Percentiles rank a stretch among this genome's conserved stretches.
Conservation (phyloP, 192 early-diverging fungal genomes). For the Rhizoclosmatium sp. region DNA sequence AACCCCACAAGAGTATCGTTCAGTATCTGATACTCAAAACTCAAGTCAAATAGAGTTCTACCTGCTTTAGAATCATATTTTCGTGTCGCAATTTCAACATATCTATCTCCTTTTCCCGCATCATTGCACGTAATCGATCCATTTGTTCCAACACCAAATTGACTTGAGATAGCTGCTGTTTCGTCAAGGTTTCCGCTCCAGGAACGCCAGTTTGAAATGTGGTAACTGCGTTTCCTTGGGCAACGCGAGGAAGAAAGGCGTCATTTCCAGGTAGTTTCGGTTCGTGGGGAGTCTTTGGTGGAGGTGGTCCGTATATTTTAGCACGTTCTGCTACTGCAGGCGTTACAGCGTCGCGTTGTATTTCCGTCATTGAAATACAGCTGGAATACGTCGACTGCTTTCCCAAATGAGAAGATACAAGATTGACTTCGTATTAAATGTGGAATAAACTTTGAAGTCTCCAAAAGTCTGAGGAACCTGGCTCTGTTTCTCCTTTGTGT, state of each 20-base stretch:
- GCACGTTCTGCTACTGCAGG: slow-evolving; percentile 10
- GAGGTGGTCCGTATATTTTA: slow-evolving; percentile 18
- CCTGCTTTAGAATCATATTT: slow-evolving; percentile 61
- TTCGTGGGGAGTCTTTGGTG: not conserved
- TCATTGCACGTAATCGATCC: slow-evolving; percentile 47
- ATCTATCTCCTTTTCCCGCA: slow-evolving; percentile 59
- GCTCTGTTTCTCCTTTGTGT: not conserved
- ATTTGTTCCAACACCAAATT: slow-evolving; percentile 41
- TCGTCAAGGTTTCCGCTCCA: not conserved
- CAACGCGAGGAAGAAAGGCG: slow-evolving; percentile 14
- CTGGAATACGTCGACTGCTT: too few relatives aligned
- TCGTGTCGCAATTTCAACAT: slow-evolving; percentile 54
- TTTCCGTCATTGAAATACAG: slow-evolving; percentile 4
- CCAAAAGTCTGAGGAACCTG: too few relatives aligned
- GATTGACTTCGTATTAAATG: too few relatives aligned
- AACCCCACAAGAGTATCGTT: too few relatives aligned
- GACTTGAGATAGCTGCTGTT: slow-evolving; percentile 27
- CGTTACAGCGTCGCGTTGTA: not conserved
- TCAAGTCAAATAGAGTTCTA: slow-evolving; percentile 20
- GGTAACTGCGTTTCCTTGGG: not conserved
- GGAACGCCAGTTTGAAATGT: not conserved
- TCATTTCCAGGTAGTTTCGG: not conserved
- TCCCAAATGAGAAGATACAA: too few relatives aligned
- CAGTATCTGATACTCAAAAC: not conserved
- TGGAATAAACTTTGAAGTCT: too few relatives aligned